Conservation (phyloP, 805 yeast genomes). For the Teunomyces kruisii region DNA sequence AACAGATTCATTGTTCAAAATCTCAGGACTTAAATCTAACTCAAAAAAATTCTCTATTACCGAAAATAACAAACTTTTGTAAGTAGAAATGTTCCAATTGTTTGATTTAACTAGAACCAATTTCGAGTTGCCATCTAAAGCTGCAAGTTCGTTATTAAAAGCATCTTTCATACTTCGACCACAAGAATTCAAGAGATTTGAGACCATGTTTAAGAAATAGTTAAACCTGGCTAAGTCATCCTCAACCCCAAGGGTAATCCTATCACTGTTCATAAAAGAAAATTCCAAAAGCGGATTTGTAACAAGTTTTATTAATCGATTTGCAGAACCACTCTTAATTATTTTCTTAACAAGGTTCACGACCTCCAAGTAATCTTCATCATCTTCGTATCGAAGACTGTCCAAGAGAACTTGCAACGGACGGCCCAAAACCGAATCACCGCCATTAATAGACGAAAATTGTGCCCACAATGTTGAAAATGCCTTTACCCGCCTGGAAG, state of each 20-base stretch:
- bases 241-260: slow-evolving; percentile 28
- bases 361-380: slow-evolving; percentile 42
- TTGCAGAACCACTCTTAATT: slow-evolving; percentile 53
- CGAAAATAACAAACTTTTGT: slow-evolving; percentile 53
- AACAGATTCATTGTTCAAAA: slow-evolving; percentile 16
- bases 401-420: slow-evolving; percentile 73
- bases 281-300: slow-evolving; percentile 52
- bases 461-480: slow-evolving; percentile 76
- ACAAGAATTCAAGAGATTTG: slow-evolving; percentile 51
- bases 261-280: slow-evolving; percentile 31
- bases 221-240: slow-evolving; percentile 66
- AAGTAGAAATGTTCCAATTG: slow-evolving; percentile 56
- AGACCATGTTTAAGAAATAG: slow-evolving; percentile 57
- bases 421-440: slow-evolving; percentile 50
- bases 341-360: slow-evolving; percentile 50
- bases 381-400: slow-evolving; percentile 47
- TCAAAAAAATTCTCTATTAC: slow-evolving; percentile 48
- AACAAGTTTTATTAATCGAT: slow-evolving; percentile 59
- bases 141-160: slow-evolving; percentile 59
- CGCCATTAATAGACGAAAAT: slow-evolving; percentile 50
- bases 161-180: slow-evolving; percentile 42
- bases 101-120: slow-evolving; percentile 41
- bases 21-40: slow-evolving; percentile 17
- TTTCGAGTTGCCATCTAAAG: slow-evolving; percentile 47
- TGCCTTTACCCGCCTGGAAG: slow-evolving; percentile 45